A percentile compares a stretch with the other conserved stretches of the same genome.
phyloP scores from a whole-genome alignment of 1,284 basidiomycete species.

The Puccinia novopanici region DNA sequence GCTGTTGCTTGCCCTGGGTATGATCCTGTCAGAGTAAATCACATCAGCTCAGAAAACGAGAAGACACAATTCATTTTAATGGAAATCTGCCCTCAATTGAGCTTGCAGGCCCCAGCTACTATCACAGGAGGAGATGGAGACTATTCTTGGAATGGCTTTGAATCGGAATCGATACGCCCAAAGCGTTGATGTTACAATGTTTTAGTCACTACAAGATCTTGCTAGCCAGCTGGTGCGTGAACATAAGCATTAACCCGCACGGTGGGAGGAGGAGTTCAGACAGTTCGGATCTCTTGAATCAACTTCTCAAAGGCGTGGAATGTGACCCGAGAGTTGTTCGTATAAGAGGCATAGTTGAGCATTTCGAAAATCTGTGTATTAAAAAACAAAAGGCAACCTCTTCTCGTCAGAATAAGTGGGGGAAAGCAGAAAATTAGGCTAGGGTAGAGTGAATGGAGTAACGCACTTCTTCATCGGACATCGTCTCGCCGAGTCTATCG shows the following conservation, averaged over 20 bases:
- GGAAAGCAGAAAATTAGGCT: background rate
- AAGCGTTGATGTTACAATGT: background rate
- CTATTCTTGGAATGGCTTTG: background rate
- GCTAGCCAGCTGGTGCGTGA: too few relatives aligned
- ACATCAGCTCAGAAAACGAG: background rate
- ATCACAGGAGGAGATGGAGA: background rate
- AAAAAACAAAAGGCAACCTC: background rate
- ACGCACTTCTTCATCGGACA: slow-evolving; percentile 44
- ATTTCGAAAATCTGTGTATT: slow-evolving; percentile 38
- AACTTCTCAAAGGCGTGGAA: slow-evolving; percentile 32
- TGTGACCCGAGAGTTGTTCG: slow-evolving; percentile 31
- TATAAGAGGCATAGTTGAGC: slow-evolving; percentile 42
- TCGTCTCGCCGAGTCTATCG: slow-evolving; percentile 34
- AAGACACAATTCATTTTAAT: background rate
- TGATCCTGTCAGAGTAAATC: too few relatives aligned
- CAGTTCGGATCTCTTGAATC: slow-evolving; percentile 28
- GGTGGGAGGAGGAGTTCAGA: background rate
- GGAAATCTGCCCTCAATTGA: background rate
- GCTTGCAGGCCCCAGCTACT: background rate
- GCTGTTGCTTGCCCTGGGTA: too few relatives aligned
- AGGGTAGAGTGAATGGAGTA: background rate
- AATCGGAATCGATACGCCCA: background rate
- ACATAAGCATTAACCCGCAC: too few relatives aligned
- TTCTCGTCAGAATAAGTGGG: background rate
- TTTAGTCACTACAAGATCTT: too few relatives aligned